Base-by-base conservation (phyloP, 1,284 basidiomycete genomes). In the Fomitopsis betulina region DNA sequence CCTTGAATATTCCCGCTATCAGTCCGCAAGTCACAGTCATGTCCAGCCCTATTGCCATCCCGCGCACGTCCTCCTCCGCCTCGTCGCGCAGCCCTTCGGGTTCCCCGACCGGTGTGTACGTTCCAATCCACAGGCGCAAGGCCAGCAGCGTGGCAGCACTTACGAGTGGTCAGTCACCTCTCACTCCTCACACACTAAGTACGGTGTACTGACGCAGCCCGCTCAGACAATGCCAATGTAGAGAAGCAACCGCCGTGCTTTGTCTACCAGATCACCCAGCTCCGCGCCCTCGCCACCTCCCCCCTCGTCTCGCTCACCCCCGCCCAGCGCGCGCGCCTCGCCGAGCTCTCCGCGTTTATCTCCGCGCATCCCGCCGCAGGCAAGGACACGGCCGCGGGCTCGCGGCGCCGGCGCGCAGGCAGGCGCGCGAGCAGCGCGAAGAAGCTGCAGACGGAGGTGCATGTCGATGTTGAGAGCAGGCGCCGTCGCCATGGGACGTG, bases 11-110 rank as follows among this genome's bases (percentile, higher is more conserved):
- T n/a, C 8, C 35, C 57, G 8, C 35, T 37, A 6, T 37, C 35
- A 15, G 13, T 37, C 35, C 13, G 35, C 35, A 6, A 39, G 32
- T 32, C 6, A 27, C 32, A 21, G 43, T 42, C 43, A 70, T 70
- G 69, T 69, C 68, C 60, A 67, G 64, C 66, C 67, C 69, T 19
- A 65, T 69, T 52, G 62, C 65, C 42, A 64, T 70, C 63, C 57
- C 65, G 45, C 56, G 54, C 52, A 12, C 54, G 47, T 43, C 58
- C 54, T 27, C 56, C 49, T 15, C 59, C 25, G 37, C 37, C 15
- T 33, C 45, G 27, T 47, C 63, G n/a, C 54, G 43, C 58, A 60
- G 63, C 19, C 51, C 63, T 42, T 60, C 63, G 15, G 49, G 57
- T 27, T 58, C 55, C 39, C 33, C 58, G 39, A 55, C 58, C 19